Base-by-base conservation (phyloP, 106 monocot species). In the Alisma plantagoaquatica region DNA sequence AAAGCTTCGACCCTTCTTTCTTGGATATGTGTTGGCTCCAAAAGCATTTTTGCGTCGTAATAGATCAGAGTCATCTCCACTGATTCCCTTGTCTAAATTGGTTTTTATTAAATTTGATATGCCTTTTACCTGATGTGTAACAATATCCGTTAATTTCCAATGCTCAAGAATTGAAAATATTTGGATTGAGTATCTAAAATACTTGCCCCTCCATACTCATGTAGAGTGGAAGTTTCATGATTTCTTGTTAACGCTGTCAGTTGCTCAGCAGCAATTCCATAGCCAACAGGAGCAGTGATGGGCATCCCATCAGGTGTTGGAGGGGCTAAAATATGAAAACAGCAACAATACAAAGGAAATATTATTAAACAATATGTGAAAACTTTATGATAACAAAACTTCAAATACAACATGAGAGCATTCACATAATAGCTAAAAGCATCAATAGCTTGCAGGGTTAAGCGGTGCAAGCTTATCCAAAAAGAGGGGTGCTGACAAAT, bases 11-110 rank as follows among this genome's bases (percentile, higher is more conserved):
- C 80, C 79, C 57, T 90, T 80, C 65, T 80, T 90, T 56, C 68
- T 73, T 51, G 89, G 89, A 61, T 90, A 90, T 51, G 79, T 77
- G 49, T 90, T 90, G 1, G 84, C 53, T 14, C 89, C 80, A 84
- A 90, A 83, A 32, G 56, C 68, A 69, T 60, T 71, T 44, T 50
- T 70, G 28, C 89, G 76, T 7, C 32, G 56, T 53, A 53, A 51
- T 59, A 90, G 33, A 19, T 90, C 89, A 26, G 60, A 23, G 54
- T 90, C 80, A 62, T 76, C 68, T 57, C 59, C 89, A 55, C 23
- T 67, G 46, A 90, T 62, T 56, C 89, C 89, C 43, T 59, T 77
- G 9, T 80, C 79, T 30, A 68, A 49, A 66, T 71, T 66, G 16
- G 78, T 79, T n/a, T 65, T 74, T 30, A 90, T 45, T 67, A 80